A percentile compares a stretch with the other conserved stretches of the same genome.
phyloP scores from a whole-genome alignment of 1,284 basidiomycete genomes.

The Amylostereum areolatum region DNA sequence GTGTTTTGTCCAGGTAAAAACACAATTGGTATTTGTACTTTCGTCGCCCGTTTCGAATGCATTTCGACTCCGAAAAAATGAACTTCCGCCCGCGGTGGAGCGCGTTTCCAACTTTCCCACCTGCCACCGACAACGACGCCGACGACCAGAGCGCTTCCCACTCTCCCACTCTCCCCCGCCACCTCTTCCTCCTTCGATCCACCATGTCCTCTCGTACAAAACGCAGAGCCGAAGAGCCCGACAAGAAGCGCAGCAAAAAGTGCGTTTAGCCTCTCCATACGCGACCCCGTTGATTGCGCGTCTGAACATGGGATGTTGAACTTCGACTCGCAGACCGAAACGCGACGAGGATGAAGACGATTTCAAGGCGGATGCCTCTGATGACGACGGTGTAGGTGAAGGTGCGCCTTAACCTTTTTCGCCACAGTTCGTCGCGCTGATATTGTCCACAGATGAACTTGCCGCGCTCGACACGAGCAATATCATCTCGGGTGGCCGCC shows the following conservation, averaged over 20 bases:
- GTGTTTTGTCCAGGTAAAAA: too few species aligned
- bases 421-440: neutral
- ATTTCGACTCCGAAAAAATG: too few species aligned
- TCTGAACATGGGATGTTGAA: neutral
- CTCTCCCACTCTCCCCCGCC: neutral
- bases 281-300: too few species aligned
- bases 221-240: slow-evolving; percentile 24
- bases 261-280: slow-evolving; percentile 16
- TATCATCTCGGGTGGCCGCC: slow-evolving; percentile 23
- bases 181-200: neutral
- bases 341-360: slow-evolving; percentile 24
- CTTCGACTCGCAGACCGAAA: slow-evolving; percentile 20
- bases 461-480: slow-evolving; percentile 20
- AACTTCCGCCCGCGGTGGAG: too few species aligned
- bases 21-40: too few species aligned
- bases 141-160: neutral
- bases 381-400: slow-evolving; percentile 22
- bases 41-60: too few species aligned
- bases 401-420: slow-evolving; percentile 15
- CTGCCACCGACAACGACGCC: neutral
- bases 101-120: too few species aligned
- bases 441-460: slow-evolving; percentile 22
- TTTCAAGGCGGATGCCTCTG: slow-evolving; percentile 17
- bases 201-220: slow-evolving; percentile 25
- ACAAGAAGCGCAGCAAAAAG: slow-evolving; percentile 24